phyloP scores from a whole-genome alignment of 345 rosid species.

The Populus simonii region DNA sequence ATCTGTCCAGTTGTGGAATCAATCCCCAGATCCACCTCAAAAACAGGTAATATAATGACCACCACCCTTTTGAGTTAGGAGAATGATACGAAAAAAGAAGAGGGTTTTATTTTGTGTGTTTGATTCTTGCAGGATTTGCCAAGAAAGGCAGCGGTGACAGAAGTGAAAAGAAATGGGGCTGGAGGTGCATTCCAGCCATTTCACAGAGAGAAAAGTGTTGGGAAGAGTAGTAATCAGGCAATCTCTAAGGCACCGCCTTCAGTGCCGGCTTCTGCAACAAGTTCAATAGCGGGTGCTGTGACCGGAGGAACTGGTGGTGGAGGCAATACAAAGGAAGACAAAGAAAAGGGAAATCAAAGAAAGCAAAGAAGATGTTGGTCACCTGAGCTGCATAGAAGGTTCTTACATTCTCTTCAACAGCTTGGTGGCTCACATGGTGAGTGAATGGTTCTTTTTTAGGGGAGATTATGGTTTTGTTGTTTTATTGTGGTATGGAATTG shows the following conservation, averaged over 20 bases:
- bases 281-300: slow-evolving; percentile 42
- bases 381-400: slow-evolving; percentile 83
- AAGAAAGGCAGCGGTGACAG: slow-evolving; percentile 49
- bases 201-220: slow-evolving; percentile 40
- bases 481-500: background rate
- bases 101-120: background rate
- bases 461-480: background rate
- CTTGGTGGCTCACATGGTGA: slow-evolving; percentile 91
- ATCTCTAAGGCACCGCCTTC: slow-evolving; percentile 22
- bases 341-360: slow-evolving; percentile 44
- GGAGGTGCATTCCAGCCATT: slow-evolving; percentile 90
- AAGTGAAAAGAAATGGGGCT: slow-evolving; percentile 64
- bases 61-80: background rate
- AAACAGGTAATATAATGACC: slow-evolving; percentile 31
- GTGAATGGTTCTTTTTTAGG: background rate
- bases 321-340: slow-evolving; percentile 35
- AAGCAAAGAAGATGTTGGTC: slow-evolving; percentile 95
- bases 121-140: slow-evolving; percentile 39
- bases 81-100: background rate
- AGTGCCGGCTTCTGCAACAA: slow-evolving; percentile 46
- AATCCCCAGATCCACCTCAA: slow-evolving; percentile 51
- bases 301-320: slow-evolving; percentile 13
- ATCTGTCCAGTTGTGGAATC: slow-evolving; percentile 94
- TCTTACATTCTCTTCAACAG: slow-evolving; percentile 80
- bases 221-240: slow-evolving; percentile 29